Evolutionary conservation across 805 yeast species (phyloP).

Genomic region (Pichia gijzeniarum): DNA sequence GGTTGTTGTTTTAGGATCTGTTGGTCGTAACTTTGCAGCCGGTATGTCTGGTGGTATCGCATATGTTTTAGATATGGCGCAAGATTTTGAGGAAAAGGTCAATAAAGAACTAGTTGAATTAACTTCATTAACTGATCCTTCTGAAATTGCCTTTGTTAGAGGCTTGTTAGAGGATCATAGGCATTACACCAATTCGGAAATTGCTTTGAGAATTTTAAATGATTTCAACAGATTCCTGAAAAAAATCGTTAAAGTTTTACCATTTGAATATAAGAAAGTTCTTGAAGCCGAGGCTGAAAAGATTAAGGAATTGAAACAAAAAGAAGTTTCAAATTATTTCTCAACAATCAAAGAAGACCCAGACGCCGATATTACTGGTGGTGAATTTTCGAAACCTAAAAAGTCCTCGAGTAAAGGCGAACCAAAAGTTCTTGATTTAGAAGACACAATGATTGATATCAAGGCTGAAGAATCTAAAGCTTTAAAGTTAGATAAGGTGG

Average conservation of each 20-base stretch:
- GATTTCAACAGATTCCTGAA: constrained; percentile 87
- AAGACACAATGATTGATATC: constrained; percentile 75
- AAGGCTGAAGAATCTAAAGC: constrained; percentile 58
- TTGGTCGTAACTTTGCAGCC: constrained; percentile 92
- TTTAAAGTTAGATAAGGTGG: constrained; percentile 66
- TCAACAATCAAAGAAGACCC: constrained; percentile 75
- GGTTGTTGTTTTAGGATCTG: constrained; percentile 83
- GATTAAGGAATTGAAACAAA: constrained; percentile 56
- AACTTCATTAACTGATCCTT: constrained; percentile 69
- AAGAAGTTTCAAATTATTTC: constrained; percentile 60
- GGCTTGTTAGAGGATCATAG: constrained; percentile 92
- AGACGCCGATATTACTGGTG: constrained; percentile 81
- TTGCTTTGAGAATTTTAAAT: constrained; percentile 74
- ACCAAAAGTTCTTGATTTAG: constrained; percentile 84
- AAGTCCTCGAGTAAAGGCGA: constrained; percentile 37
- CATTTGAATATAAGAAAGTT: constrained; percentile 85
- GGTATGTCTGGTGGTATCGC: constrained; percentile 99
- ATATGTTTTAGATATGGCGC: constrained; percentile 91
- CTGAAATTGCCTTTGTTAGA: constrained; percentile 89
- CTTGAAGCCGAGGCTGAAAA: constrained; percentile 68
- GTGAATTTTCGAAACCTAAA: constrained; percentile 66
- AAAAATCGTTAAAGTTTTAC: constrained; percentile 88
- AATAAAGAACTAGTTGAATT: constrained; percentile 80
- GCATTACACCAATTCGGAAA: constrained; percentile 87
- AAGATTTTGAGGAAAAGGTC: constrained; percentile 76